A percentile compares a stretch with the other conserved stretches of the same genome.
Evolutionary conservation across 1,139 yeast genomes (phyloP).

Genomic region (Zhuliangozyma blackwelliae): DNA sequence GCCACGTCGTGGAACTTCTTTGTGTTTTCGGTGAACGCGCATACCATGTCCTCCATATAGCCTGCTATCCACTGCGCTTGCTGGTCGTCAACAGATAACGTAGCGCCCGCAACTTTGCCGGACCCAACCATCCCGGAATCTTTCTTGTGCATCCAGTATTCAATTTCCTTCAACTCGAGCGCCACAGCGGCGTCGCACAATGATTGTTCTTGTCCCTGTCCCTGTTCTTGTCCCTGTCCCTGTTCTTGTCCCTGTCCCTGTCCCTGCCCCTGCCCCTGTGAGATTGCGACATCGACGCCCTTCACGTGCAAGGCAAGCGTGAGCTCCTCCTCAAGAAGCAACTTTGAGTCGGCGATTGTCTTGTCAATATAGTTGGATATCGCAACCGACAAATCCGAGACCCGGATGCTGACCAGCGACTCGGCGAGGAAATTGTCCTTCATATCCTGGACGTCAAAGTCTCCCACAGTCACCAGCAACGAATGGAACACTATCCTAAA

Average conservation of each 20-base stretch:
- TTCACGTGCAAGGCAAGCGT: constrained; percentile 32
- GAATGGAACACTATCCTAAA: constrained; percentile 50
- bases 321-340: constrained; percentile 7
- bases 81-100: constrained; percentile 27
- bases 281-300: constrained; percentile 20
- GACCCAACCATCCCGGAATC: constrained; percentile 27
- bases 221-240: no score
- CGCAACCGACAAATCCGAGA: constrained; percentile 38
- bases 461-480: constrained; percentile 44
- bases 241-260: no score
- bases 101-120: constrained; percentile 27
- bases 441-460: constrained; percentile 17
- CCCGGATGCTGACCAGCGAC: constrained; percentile 18
- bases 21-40: constrained; percentile 19
- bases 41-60: constrained; percentile 19
- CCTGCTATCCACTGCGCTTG: constrained; percentile 36
- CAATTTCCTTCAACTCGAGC: constrained; percentile 25
- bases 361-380: constrained; percentile 17
- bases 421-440: constrained; percentile 13
- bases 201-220: no score
- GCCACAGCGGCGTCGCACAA: constrained; percentile 16
- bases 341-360: constrained; percentile 5
- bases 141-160: constrained; percentile 40
- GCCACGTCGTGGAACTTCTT: constrained; percentile 14
- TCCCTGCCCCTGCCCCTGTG: constrained; percentile 19